phyloP scores from a whole-genome alignment of 352 stramenopile species.

The Heterotrichella gracilis region DNA sequence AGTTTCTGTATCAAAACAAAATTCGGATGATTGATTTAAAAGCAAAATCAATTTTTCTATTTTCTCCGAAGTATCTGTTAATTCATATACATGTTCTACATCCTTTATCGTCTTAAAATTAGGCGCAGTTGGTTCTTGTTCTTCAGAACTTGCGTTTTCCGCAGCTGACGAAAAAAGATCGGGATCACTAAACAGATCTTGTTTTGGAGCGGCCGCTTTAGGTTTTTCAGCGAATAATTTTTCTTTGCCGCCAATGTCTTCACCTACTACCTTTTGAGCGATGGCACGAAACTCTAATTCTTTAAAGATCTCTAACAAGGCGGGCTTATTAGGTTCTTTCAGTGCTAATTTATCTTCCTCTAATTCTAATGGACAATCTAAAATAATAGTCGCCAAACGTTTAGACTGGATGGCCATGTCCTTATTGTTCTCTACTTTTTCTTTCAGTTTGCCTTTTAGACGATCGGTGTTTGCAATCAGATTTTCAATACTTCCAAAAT shows the following conservation, averaged over 20 bases:
- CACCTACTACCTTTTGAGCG: background rate
- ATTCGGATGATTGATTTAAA: background rate
- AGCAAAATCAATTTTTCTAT: background rate
- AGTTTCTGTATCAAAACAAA: conserved; percentile 2
- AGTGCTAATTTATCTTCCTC: background rate
- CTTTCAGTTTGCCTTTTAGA: background rate
- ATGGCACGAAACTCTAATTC: background rate
- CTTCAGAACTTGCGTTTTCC: background rate
- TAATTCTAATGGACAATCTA: background rate
- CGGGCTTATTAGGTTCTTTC: background rate
- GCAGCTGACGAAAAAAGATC: too few relatives aligned
- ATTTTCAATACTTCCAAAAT: background rate
- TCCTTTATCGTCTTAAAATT: background rate
- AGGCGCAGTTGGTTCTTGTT: background rate
- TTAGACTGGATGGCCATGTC: background rate
- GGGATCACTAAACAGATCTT: background rate
- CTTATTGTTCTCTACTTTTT: background rate
- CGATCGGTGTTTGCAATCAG: background rate
- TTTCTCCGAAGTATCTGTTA: background rate
- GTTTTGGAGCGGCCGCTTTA: background rate
- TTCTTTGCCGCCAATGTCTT: background rate
- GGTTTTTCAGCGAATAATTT: conserved; percentile 4
- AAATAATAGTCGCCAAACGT: background rate
- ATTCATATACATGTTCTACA: background rate
- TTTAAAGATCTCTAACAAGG: background rate